Base-by-base conservation (phyloP, 768 basidiomycete genomes). In the Lactarius sp. region DNA sequence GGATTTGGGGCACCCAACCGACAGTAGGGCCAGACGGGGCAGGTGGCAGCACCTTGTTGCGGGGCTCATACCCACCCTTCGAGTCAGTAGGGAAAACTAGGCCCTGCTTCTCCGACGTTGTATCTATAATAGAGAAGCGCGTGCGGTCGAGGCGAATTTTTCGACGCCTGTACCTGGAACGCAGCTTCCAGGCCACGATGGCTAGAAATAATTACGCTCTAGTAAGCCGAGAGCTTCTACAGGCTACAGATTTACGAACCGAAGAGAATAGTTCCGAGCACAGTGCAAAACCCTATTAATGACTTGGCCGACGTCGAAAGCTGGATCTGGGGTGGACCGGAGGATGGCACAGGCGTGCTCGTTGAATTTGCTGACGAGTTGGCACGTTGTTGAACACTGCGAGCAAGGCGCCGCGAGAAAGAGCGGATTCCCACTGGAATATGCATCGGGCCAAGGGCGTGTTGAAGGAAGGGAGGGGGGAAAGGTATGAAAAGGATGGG, bases 221-320 rank as follows among this genome's bases (percentile, higher is more conserved):
- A 49, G 27, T 5, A 33, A 27, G 9, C 46, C 16, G 34, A 37
- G 41, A 18, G n/a, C 16, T 22, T 18, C 33, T 8, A 50, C 12
- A 53, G n/a, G 9, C 7, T 9, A 42, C n/a, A 22, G 51, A 5
- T 16, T 16, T 16, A 53, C 72, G 20, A 31, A 73, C 73, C 69
- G 33, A 70, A 6, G 22, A 71, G 14, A 33, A 70, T 67, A 61
- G 53, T 54, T 66, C 77, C 74, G 4, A 78, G 22, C n/a, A 68
- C 53, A 27, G 65, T 59, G 37, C 71, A 62, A 12, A 68, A 39
- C n/a, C 67, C 71, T 16, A 69, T 59, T 31, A 74, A 65, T 14
- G 73, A 68, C 55, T 66, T 71, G 8, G 65, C 67, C 41, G 71
- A 71, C 6, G 67, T 65, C 8, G 70, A 68, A 31, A 71, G 65